Percentiles rank a stretch among this genome's conserved stretches.
phyloP scores from a whole-genome alignment of 2,329 filamentous ascomycete species.

The Diplocarpon rosae region DNA sequence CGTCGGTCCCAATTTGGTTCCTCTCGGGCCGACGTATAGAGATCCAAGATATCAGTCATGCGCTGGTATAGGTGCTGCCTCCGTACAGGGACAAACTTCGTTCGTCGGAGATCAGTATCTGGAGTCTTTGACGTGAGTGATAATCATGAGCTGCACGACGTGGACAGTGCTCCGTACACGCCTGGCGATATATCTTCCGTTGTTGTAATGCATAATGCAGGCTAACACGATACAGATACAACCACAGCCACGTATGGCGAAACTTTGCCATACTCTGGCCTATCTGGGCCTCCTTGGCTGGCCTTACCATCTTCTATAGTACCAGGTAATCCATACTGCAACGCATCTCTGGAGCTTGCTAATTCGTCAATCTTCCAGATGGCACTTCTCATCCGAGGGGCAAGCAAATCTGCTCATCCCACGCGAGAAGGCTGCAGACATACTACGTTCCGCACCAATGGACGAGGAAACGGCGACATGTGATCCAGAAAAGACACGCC shows the following conservation, averaged over 20 bases:
- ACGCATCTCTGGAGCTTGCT: too few relatives aligned
- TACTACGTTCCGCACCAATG: conserved; percentile 20
- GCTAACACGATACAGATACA: conserved; percentile 30
- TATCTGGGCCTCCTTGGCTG: conserved; percentile 50
- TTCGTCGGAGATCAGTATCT: conserved; percentile 52
- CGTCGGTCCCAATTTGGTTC: conserved; percentile 38
- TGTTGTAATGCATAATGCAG: too few relatives aligned
- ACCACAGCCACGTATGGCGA: conserved; percentile 37
- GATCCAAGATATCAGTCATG: conserved; percentile 35
- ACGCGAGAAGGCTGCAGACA: conserved; percentile 40
- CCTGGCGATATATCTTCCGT: too few relatives aligned
- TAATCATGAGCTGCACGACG: too few relatives aligned
- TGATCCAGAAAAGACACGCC: background rate
- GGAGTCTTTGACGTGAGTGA: conserved; percentile 35
- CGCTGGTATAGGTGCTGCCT: too few relatives aligned
- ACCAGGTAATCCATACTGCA: too few relatives aligned
- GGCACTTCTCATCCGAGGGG: conserved; percentile 45
- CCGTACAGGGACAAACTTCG: conserved; percentile 46
- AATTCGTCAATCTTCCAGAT: conserved; percentile 24
- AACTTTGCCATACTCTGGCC: conserved; percentile 52
- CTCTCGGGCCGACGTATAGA: conserved; percentile 37
- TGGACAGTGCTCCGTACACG: too few relatives aligned
- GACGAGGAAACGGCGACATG: conserved; percentile 38
- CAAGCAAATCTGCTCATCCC: conserved; percentile 50
- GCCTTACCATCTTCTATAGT: conserved; percentile 36